Conservation (phyloP, 495 filamentous ascomycete genomes). For the Bombardia bombarda region DNA sequence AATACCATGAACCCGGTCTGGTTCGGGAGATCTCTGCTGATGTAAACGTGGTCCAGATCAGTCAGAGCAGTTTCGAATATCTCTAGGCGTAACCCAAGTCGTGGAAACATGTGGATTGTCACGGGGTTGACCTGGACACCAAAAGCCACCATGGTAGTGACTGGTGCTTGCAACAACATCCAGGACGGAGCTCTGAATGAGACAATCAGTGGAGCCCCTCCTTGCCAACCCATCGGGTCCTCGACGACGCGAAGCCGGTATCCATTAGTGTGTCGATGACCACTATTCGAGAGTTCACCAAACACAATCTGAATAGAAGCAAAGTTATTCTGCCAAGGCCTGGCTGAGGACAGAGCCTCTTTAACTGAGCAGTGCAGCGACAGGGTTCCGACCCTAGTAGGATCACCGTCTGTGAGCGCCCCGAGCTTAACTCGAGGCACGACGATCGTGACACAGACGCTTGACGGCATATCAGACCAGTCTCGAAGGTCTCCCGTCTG, state of each 20-base stretch:
- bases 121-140: neutral
- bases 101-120: neutral
- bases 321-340: constrained; percentile 3
- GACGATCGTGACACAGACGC: constrained; percentile 28
- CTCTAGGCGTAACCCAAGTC: neutral
- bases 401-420: neutral
- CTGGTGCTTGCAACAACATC: neutral
- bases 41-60: neutral
- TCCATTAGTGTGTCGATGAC: neutral
- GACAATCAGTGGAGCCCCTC: neutral
- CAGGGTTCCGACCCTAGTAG: neutral
- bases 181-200: neutral
- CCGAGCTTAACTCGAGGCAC: constrained; percentile 16
- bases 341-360: neutral
- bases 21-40: neutral
- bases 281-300: constrained; percentile 8
- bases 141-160: neutral
- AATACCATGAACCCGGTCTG: neutral
- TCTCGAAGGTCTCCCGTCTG: too few species aligned
- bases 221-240: neutral
- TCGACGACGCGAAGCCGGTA: neutral
- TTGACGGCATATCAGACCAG: constrained; percentile 27
- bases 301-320: constrained; percentile 26
- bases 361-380: neutral
- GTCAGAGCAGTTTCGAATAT: neutral